Percentiles rank a stretch among this genome's conserved stretches.
These are phyloP conservation scores for Lyophyllum atratum DNA, from an alignment of 768 basidiomycete genomes.

Conservation along the genomic window DNA sequence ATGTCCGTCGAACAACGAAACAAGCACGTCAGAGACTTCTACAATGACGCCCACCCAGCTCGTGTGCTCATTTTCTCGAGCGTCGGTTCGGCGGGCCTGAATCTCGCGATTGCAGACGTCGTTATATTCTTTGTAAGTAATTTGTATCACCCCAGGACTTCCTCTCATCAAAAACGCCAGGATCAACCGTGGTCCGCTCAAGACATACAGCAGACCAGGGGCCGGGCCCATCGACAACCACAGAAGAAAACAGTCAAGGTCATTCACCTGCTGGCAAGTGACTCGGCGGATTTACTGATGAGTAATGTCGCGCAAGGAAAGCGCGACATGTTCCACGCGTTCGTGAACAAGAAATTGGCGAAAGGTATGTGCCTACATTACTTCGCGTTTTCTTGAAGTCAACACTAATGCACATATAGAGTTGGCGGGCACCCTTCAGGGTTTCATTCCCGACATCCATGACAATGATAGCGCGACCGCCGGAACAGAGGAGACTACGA, in stretches of 20 bases:
- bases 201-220: slow-evolving; percentile 15
- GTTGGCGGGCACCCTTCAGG: background rate
- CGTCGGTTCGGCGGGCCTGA: slow-evolving; percentile 24
- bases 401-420: background rate
- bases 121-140: slow-evolving; percentile 27
- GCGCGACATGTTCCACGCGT: slow-evolving; percentile 14
- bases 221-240: slow-evolving; percentile 14
- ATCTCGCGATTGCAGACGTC: slow-evolving; percentile 18
- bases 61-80: slow-evolving; percentile 23
- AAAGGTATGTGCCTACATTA: slow-evolving; percentile 1
- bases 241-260: slow-evolving; percentile 11
- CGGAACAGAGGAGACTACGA: background rate
- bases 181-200: slow-evolving; percentile 20
- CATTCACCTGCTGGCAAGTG: slow-evolving; percentile 11
- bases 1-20: slow-evolving; percentile 8
- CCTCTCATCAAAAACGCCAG: background rate
- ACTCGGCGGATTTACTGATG: slow-evolving; percentile 17
- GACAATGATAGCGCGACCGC: background rate
- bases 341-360: slow-evolving; percentile 13
- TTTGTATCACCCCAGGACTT: background rate
- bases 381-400: background rate
- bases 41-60: background rate
- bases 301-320: slow-evolving; percentile 11
- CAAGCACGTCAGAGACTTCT: slow-evolving; percentile 14
- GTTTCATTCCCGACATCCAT: background rate